Evolutionary conservation across 331 rosid species (phyloP), one percentile per base, ranked within the genome.

Genomic region (Rhamnella rubrinervis): DNA sequence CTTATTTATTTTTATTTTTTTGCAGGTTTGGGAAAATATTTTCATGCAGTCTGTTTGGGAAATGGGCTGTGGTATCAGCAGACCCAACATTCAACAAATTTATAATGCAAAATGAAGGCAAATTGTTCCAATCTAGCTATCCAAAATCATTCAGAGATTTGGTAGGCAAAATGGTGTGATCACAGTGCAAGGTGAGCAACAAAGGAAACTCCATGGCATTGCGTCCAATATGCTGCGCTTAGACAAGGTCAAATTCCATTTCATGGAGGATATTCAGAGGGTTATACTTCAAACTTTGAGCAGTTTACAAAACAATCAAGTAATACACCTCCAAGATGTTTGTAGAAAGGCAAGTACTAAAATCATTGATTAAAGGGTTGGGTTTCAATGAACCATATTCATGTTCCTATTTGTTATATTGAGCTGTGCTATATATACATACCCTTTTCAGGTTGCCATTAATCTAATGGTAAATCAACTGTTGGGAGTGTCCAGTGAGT

Each of bases 91-190:
- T 93, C 62, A 93, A 93, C 80, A 84, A 96, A 5, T 93, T 88
- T 35, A 85, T 90, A 6, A 93, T 93, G 97, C 97, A 90, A 66
- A 90, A 82, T 61, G 98, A 93, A 81, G 97, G 97, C 19, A 93
- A 75, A 59, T 55, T 88, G 38, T 90, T 93, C 72, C 79, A 68
- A 63, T 93, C 96, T 4, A 87, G 91, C 71, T 93, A 93, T 59
- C 98, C 98, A 0, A 93, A 93, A 75, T 93, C 98, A 4, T 93
- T 93, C 74, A 78, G 91, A 62, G 98, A 93, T 60, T 90, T 93
- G 84, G 98, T 93, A 12, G 98, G 97, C 31, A 85, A 84, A 90
- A 93, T 72, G 97, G 98, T 39, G 88, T 93, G 58, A 93, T 93
- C 78, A 90, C 97, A 6, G 95, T 83, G 57, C 98, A 90, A 58